Percentiles rank a stretch among this genome's conserved stretches.
Conservation (phyloP, 495 filamentous ascomycete genomes). For the Lasiosphaeria ovina region DNA sequence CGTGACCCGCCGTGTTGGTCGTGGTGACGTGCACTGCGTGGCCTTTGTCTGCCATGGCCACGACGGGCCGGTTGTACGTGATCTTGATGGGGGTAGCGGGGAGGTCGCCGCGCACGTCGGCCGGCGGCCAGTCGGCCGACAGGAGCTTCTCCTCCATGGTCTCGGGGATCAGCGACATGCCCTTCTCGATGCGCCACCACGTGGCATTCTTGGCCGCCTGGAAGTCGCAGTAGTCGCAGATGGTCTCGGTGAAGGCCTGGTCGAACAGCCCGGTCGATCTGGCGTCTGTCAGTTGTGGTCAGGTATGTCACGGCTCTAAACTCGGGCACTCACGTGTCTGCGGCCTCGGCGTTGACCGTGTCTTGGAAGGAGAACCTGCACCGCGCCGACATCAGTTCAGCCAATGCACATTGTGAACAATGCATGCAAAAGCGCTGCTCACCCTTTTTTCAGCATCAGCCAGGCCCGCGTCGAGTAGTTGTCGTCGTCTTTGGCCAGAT, state of each 20-base stretch:
- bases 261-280: conserved; percentile 35
- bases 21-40: conserved; percentile 3
- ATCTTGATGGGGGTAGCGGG: neutral
- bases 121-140: conserved; percentile 4
- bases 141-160: conserved; percentile 2
- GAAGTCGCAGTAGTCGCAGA: conserved; percentile 38
- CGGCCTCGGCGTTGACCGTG: conserved; percentile 11
- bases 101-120: conserved; percentile 2
- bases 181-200: conserved; percentile 11
- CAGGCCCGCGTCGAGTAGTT: conserved; percentile 14
- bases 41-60: conserved; percentile 15
- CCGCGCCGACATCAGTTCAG: neutral
- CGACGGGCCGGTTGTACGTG: conserved; percentile 23
- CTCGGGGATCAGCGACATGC: conserved; percentile 8
- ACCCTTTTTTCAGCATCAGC: conserved; percentile 8
- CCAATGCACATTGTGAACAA: neutral
- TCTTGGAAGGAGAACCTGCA: conserved; percentile 4
- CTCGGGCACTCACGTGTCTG: conserved; percentile 7
- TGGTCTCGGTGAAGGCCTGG: conserved; percentile 34
- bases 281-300: neutral
- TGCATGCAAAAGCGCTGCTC: neutral
- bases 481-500: neutral
- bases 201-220: neutral
- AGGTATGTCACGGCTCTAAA: neutral
- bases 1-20: conserved; percentile 1